Base-by-base conservation (phyloP, 345 rosid genomes). In the Dipteronia dyeriana region DNA sequence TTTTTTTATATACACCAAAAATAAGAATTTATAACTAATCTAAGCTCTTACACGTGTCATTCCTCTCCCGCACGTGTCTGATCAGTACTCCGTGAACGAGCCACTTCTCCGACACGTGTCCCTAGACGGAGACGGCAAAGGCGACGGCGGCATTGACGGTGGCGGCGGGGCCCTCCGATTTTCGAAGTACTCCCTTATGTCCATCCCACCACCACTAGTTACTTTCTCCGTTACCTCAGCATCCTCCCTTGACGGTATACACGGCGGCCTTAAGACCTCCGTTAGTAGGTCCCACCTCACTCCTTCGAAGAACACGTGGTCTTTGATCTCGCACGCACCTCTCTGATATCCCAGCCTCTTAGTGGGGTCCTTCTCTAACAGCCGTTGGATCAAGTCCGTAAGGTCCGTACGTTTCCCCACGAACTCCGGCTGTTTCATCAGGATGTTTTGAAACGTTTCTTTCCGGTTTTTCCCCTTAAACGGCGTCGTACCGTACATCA, bases 401-500 rank as follows among this genome's bases (percentile, higher is more conserved):
- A 93, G 73, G 26, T 84, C 90, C 74, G 87, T 88, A 1, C 82
- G 86, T 70, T 83, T 84, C 14, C 99, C 98, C 11, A 86, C 68
- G 75, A 92, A 91, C 77, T 86, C 86, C 7, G 97, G 94, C 74
- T 79, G 76, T 78, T 88, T 91, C 41, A 31, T n/a, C 78, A 91
- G 23, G 45, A 93, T 86, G 79, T 95, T 93, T 31, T 89, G 87
- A 76, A 91, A 95, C 73, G 98, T 95, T 66, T 93, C 97, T 68
- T 95, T 95, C 63, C 91, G 76, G 79, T 82, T 88, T 73, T 78
- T 91, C 53, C 98, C 99, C 5, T 85, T 89, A 66, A 95, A 95
- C 74, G 99, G 99, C 17, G 98, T 93, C 66, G 84, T 77, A 0
- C 99, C 98, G 56, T 91, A 93, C 70, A 87, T 22, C 99, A 95